A percentile compares a stretch with the other conserved stretches of the same genome.
Conservation (phyloP, 2,329 filamentous ascomycete species). For the Arthrinium phaeospermum region DNA sequence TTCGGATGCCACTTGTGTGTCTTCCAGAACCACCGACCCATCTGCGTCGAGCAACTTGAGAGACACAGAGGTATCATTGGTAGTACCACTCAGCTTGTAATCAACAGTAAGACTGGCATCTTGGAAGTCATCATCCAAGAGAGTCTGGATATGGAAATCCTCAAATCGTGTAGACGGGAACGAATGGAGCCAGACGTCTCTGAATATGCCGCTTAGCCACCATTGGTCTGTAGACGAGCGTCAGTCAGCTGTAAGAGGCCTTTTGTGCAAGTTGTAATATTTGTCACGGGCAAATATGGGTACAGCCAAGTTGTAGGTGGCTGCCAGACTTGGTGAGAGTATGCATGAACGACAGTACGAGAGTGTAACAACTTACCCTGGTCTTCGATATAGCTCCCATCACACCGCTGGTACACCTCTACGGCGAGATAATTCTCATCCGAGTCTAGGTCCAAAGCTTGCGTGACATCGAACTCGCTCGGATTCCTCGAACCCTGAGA, state of each 20-base stretch:
- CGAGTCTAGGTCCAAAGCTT: constrained; percentile 47
- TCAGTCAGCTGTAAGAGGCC: not conserved
- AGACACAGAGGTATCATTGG: constrained; percentile 32
- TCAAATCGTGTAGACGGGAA: constrained; percentile 62
- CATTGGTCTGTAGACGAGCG: constrained; percentile 60
- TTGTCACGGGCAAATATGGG: not conserved
- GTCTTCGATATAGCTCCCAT: constrained; percentile 76
- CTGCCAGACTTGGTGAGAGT: constrained; percentile 30
- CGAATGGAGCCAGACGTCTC: constrained; percentile 69
- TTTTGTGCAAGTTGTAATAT: not conserved
- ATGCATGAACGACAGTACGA: not conserved
- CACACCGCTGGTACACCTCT: constrained; percentile 74
- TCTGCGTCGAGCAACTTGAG: constrained; percentile 45
- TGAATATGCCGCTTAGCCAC: constrained; percentile 72
- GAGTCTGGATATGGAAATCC: constrained; percentile 61
- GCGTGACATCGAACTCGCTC: constrained; percentile 73
- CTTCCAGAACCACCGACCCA: constrained; percentile 36
- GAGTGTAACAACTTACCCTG: constrained; percentile 40
- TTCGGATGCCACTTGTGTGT: constrained; percentile 32
- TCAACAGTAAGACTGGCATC: constrained; percentile 57
- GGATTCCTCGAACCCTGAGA: constrained; percentile 75
- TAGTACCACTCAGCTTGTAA: constrained; percentile 47
- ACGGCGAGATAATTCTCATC: constrained; percentile 65
- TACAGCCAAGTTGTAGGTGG: not conserved
- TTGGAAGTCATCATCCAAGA: constrained; percentile 59